These are phyloP conservation scores for Spiraea crenata DNA, from an alignment of 331 rosid species.

Conservation along the genomic window DNA sequence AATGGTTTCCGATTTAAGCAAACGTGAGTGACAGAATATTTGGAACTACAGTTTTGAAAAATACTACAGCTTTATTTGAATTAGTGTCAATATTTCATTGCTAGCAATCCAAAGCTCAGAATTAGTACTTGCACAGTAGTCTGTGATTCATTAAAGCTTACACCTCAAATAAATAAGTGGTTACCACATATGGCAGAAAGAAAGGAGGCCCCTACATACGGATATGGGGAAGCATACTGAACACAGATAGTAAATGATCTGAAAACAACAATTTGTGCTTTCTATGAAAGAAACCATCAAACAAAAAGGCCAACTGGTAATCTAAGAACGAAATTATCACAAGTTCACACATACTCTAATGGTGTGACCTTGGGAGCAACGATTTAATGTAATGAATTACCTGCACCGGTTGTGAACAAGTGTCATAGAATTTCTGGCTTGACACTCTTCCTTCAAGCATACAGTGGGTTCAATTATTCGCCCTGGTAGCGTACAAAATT, in stretches of 20 bases:
- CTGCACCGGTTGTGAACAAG: constrained; percentile 94
- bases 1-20: background rate
- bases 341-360: background rate
- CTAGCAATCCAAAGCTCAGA: background rate
- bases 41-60: background rate
- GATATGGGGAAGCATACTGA: background rate
- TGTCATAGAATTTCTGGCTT: constrained; percentile 85
- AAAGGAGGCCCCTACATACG: background rate
- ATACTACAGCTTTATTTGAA: background rate
- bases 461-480: constrained; percentile 69
- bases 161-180: background rate
- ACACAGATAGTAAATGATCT: background rate
- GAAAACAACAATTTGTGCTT: no score
- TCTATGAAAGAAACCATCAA: background rate
- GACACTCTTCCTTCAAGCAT: constrained; percentile 91
- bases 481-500: constrained; percentile 38
- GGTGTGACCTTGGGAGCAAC: background rate
- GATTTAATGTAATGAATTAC: constrained; percentile 33
- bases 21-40: background rate
- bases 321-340: background rate
- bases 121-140: background rate
- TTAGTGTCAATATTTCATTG: background rate
- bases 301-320: background rate
- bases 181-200: background rate
- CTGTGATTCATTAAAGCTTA: background rate